Percentiles rank a stretch among this genome's conserved stretches.
Evolutionary conservation across 768 basidiomycete genomes (phyloP).

Genomic region (Lactarius psammicola): DNA sequence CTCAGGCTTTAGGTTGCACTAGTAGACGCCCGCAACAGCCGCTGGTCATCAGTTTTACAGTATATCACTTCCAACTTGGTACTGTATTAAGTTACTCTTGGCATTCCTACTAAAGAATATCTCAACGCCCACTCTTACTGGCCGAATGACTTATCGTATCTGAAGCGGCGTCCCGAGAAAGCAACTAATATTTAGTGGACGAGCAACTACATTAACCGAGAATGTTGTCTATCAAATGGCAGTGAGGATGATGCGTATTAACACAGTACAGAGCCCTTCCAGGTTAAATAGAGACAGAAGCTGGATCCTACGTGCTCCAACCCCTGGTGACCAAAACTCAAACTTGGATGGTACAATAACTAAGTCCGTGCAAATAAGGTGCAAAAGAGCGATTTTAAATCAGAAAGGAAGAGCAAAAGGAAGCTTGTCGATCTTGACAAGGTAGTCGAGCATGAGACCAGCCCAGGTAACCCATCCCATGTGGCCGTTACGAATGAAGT

Average conservation of each 20-base stretch:
- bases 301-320: neutral
- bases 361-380: neutral
- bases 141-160: no score
- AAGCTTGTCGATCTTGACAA: conserved; percentile 26
- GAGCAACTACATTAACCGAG: neutral
- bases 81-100: no score
- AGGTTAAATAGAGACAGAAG: conserved; percentile 2
- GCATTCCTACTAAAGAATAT: no score
- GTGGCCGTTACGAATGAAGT: conserved; percentile 27
- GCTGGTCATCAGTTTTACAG: no score
- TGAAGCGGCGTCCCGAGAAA: neutral
- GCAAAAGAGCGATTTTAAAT: neutral
- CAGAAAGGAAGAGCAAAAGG: conserved; percentile 19
- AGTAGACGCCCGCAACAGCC: no score
- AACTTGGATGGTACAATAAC: conserved; percentile 11
- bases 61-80: no score
- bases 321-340: neutral
- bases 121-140: no score
- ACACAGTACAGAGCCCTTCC: conserved; percentile 1
- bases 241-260: conserved; percentile 9
- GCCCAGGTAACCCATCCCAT: conserved; percentile 30
- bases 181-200: neutral
- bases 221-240: conserved; percentile 4
- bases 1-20: no score
- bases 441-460: conserved; percentile 30